Conservation (phyloP, 2,329 filamentous ascomycete genomes). For the Knufia petricola region DNA sequence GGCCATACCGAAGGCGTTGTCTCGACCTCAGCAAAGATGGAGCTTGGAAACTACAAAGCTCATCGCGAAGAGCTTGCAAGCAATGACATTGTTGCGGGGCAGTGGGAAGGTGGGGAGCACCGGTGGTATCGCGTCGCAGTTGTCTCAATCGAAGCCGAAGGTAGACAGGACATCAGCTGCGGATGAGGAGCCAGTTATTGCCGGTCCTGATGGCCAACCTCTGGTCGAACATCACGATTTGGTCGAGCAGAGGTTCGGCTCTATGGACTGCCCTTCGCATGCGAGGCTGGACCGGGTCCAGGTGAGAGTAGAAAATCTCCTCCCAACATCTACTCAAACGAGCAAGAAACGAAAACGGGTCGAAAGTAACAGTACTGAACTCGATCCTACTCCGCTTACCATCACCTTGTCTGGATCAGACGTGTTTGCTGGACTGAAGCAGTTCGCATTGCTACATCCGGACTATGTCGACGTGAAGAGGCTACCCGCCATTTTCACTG, state of each 20-base stretch:
- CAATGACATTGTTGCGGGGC: slow-evolving; percentile 60
- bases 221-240: not conserved
- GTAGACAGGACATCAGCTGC: slow-evolving; percentile 16
- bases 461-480: slow-evolving; percentile 55
- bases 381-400: slow-evolving; percentile 18
- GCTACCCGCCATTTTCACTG: slow-evolving; percentile 88
- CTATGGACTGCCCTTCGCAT: slow-evolving; percentile 12
- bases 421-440: slow-evolving; percentile 69
- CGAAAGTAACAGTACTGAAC: not conserved
- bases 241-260: slow-evolving; percentile 17
- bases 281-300: slow-evolving; percentile 19
- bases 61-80: slow-evolving; percentile 60
- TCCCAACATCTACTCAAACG: not conserved
- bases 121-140: slow-evolving; percentile 65
- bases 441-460: slow-evolving; percentile 58
- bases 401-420: slow-evolving; percentile 62
- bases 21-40: slow-evolving; percentile 62
- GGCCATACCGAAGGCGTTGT: slow-evolving; percentile 73
- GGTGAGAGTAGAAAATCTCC: slow-evolving; percentile 12
- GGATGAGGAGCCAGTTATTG: not conserved
- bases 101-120: slow-evolving; percentile 60
- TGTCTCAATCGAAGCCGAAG: slow-evolving; percentile 26
- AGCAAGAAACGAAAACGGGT: slow-evolving; percentile 10
- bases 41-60: slow-evolving; percentile 59
- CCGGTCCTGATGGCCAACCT: slow-evolving; percentile 8